Conservation (phyloP, 2,329 filamentous ascomycete species). For the Curvularia sp. region DNA sequence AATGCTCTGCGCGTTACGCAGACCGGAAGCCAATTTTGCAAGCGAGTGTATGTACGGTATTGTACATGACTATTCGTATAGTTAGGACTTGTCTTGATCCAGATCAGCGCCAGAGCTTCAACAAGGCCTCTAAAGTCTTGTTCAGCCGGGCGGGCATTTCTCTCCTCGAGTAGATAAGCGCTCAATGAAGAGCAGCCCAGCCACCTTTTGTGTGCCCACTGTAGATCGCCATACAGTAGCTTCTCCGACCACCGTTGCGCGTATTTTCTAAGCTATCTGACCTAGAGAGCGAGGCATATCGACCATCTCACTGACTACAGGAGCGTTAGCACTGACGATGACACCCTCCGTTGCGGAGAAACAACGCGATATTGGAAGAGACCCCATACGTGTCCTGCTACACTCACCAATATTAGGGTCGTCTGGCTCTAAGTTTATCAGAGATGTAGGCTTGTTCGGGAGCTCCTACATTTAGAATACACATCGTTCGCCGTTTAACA, state of each 20-base stretch:
- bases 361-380: background rate
- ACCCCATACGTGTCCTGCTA: background rate
- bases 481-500: background rate
- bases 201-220: background rate
- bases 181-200: background rate
- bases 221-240: background rate
- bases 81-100: no score
- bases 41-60: no score
- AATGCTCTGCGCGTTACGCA: no score
- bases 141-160: background rate
- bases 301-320: background rate
- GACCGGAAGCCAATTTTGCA: no score
- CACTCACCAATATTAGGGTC: background rate
- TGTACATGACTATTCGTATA: no score
- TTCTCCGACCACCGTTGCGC: background rate
- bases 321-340: background rate
- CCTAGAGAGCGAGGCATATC: background rate
- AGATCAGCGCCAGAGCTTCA: no score
- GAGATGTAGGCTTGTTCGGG: no score
- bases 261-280: background rate
- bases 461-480: background rate
- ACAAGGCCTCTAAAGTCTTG: no score
- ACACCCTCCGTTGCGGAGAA: background rate
- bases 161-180: background rate
- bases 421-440: no score